Evolutionary conservation across 2,329 filamentous ascomycete species (phyloP), one percentile per base, ranked within the genome.

Genomic region (Tricladium varicosporioides): DNA sequence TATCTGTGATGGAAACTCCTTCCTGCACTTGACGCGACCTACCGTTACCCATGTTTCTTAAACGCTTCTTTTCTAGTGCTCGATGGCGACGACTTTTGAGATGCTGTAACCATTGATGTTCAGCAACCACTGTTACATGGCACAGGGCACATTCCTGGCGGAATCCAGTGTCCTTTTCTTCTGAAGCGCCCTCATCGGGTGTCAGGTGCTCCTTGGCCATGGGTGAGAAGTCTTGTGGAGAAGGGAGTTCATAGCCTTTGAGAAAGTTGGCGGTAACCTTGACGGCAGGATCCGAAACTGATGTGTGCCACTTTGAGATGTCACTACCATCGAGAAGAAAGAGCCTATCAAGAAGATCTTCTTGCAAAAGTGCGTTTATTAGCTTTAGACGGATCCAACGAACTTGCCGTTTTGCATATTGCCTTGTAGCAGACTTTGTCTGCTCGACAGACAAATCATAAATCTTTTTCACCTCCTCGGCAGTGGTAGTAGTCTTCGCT

Each of bases 371-470:
- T 1, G 86, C 83, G 9, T 87, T 85, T 44, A 94, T 80, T 22
- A 96, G 80, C 69, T 96, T 96, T 63, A 87, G 83, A 14, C 87
- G 83, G 54, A 97, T 95, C 91, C 92, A 99, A 57, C 87, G 84
- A 15, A 90, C 76, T 71, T 99, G 94, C 7, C 88, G 84, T 59
- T 85, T 89, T 1, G 93, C 90, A 69, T 99, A 99, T 64, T 92
- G 91, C 9, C 91, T 82, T 0, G 92, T 99, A 2, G 89, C 89
- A 5, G 84, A 81, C 70, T 95, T 91, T 61, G 91, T 92, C 50
- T 85, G 82, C 61, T 93, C 88, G 0, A 96, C 74, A 0, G 85
- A 87, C 0, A 78, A 69, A 1, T 70, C 64, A 63, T 82, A 85
- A 13, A 92, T 71, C 15, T 76, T 76, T 16, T 81, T 77, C 1